Conservation (phyloP, 2,329 filamentous ascomycete species). For the Akanthomyces dipterigenus region DNA sequence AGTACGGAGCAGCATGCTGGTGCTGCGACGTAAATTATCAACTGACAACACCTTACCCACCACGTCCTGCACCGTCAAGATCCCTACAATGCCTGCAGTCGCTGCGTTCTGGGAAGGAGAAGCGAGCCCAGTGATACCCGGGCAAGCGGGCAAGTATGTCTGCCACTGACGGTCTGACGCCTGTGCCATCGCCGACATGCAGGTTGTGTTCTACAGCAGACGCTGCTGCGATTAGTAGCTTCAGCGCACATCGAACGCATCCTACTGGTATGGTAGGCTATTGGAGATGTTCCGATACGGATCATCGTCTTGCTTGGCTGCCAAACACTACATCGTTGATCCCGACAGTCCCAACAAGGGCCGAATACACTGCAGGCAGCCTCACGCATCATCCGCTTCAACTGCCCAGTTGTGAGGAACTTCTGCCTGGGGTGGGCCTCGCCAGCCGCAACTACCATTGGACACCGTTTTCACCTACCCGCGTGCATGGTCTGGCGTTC, state of each 20-base stretch:
- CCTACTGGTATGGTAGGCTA: neutral
- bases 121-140: neutral
- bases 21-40: neutral
- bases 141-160: neutral
- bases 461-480: constrained; percentile 13
- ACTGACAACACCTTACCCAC: neutral
- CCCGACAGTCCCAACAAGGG: neutral
- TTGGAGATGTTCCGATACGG: neutral
- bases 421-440: neutral
- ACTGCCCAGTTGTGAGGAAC: neutral
- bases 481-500: neutral
- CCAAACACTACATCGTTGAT: neutral
- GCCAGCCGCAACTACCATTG: neutral
- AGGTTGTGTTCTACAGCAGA: neutral
- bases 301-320: neutral
- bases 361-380: neutral
- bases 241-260: neutral
- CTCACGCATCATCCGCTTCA: neutral
- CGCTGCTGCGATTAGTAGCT: neutral
- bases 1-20: too few relatives aligned
- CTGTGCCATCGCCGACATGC: neutral
- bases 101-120: neutral
- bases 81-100: neutral
- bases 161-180: neutral
- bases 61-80: neutral